Conservation (phyloP, 2,329 filamentous ascomycete species). For the Epichloe festucae region DNA sequence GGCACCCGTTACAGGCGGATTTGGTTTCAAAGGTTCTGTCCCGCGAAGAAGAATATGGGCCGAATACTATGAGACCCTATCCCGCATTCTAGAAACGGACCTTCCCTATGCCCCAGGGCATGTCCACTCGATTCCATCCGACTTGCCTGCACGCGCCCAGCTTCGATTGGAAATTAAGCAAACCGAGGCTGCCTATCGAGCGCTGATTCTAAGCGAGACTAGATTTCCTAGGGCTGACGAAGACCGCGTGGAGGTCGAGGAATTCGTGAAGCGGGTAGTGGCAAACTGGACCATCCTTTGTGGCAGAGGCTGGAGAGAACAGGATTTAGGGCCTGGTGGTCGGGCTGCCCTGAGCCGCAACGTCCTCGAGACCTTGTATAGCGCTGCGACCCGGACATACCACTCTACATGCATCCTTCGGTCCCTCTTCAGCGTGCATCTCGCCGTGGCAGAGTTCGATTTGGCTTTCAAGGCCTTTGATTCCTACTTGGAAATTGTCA, state of each 20-base stretch:
- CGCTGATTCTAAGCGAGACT: slow-evolving; percentile 62
- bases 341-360: slow-evolving; percentile 61
- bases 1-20: slow-evolving; percentile 36
- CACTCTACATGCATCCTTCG: slow-evolving; percentile 85
- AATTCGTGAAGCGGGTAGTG: slow-evolving; percentile 67
- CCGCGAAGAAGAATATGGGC: slow-evolving; percentile 64
- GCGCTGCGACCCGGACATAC: slow-evolving; percentile 82
- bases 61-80: slow-evolving; percentile 71
- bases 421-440: slow-evolving; percentile 76
- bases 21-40: slow-evolving; percentile 44
- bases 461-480: slow-evolving; percentile 83
- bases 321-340: slow-evolving; percentile 70
- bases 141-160: slow-evolving; percentile 44
- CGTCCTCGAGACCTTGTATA: slow-evolving; percentile 79
- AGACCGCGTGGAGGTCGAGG: slow-evolving; percentile 65
- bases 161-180: slow-evolving; percentile 66
- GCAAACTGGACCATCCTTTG: slow-evolving; percentile 76
- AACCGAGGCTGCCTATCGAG: slow-evolving; percentile 69
- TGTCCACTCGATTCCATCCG: slow-evolving; percentile 26
- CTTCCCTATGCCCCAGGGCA: slow-evolving; percentile 44
- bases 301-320: slow-evolving; percentile 65
- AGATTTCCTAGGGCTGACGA: slow-evolving; percentile 76
- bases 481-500: slow-evolving; percentile 81
- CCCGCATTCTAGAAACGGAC: slow-evolving; percentile 57
- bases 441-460: slow-evolving; percentile 81